Conservation (phyloP, 2,329 filamentous ascomycete species). For the Didymella pinodella region DNA sequence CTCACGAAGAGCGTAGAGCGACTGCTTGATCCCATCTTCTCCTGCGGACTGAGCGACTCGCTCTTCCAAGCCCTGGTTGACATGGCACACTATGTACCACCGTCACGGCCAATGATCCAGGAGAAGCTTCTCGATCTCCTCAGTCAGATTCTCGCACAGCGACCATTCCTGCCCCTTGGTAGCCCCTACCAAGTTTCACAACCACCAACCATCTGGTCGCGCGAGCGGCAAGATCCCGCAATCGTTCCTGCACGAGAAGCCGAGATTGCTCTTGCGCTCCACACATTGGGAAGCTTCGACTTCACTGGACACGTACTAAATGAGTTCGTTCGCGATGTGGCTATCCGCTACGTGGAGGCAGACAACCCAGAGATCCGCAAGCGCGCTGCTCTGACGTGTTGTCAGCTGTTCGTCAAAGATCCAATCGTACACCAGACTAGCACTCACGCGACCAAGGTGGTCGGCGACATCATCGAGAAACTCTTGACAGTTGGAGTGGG, state of each 20-base stretch:
- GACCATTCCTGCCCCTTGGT: conserved; percentile 89
- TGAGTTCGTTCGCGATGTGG: conserved; percentile 97
- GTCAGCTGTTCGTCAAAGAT: conserved; percentile 95
- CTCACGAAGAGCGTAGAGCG: conserved; percentile 99
- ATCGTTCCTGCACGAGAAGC: conserved; percentile 81
- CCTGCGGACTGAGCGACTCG: conserved; percentile 91
- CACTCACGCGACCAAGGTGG: conserved; percentile 94
- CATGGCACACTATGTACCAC: conserved; percentile 98
- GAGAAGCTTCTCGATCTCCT: conserved; percentile 93
- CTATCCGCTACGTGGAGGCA: conserved; percentile 97
- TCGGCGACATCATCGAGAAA: conserved; percentile 97
- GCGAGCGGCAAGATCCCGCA: conserved; percentile 84
- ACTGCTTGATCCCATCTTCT: conserved; percentile 93
- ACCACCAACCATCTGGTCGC: conserved; percentile 81
- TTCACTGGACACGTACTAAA: conserved; percentile 90
- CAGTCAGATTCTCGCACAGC: conserved; percentile 89
- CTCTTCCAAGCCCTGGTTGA: conserved; percentile 95
- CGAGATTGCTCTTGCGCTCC: conserved; percentile 90
- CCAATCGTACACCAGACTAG: conserved; percentile 98
- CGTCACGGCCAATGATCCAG: conserved; percentile 90
- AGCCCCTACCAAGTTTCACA: conserved; percentile 87
- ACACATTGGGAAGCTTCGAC: conserved; percentile 97
- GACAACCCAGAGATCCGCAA: conserved; percentile 93
- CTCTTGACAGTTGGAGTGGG: conserved; percentile 93
- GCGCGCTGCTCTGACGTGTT: conserved; percentile 94